Percentiles rank a stretch among this genome's conserved stretches.
Conservation (phyloP, 169 alveolate genomes). For the Amoebophrya sp. region DNA sequence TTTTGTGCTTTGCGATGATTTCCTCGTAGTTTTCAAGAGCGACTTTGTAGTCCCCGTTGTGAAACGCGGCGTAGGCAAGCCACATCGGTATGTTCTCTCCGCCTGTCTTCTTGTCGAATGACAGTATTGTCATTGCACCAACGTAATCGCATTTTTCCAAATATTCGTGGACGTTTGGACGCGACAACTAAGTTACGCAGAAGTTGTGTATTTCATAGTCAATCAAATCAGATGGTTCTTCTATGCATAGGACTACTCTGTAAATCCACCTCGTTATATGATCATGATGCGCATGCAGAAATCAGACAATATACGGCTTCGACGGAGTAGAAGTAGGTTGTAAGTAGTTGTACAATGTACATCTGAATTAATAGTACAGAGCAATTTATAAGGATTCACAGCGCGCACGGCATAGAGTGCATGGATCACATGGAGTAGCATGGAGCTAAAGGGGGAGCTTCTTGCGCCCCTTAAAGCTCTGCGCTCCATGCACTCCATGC, state of each 20-base stretch:
- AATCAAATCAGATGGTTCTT: neutral
- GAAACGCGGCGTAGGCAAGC: slow-evolving; percentile 72
- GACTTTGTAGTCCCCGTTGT: slow-evolving; percentile 73
- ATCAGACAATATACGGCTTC: neutral
- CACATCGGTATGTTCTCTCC: slow-evolving; percentile 59
- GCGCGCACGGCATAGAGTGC: too few relatives aligned
- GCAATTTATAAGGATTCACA: neutral
- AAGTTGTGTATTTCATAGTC: neutral
- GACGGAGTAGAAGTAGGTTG: neutral
- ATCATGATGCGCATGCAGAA: neutral
- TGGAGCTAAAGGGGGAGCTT: too few relatives aligned
- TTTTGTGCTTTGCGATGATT: slow-evolving; percentile 52
- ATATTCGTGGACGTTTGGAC: slow-evolving; percentile 59
- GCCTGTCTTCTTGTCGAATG: slow-evolving; percentile 57
- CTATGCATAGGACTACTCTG: neutral
- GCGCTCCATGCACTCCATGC: too few relatives aligned
- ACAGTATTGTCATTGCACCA: slow-evolving; percentile 73
- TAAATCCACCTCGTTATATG: neutral
- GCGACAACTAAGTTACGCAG: neutral
- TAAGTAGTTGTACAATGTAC: neutral
- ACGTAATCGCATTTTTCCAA: slow-evolving; percentile 64
- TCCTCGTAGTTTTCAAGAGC: slow-evolving; percentile 66
- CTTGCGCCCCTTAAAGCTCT: too few relatives aligned
- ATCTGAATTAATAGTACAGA: neutral
- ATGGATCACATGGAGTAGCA: too few relatives aligned